Percentiles rank a stretch among this genome's conserved stretches.
Evolutionary conservation across 805 yeast genomes (phyloP).

Genomic region (Kuraishia molischiana): DNA sequence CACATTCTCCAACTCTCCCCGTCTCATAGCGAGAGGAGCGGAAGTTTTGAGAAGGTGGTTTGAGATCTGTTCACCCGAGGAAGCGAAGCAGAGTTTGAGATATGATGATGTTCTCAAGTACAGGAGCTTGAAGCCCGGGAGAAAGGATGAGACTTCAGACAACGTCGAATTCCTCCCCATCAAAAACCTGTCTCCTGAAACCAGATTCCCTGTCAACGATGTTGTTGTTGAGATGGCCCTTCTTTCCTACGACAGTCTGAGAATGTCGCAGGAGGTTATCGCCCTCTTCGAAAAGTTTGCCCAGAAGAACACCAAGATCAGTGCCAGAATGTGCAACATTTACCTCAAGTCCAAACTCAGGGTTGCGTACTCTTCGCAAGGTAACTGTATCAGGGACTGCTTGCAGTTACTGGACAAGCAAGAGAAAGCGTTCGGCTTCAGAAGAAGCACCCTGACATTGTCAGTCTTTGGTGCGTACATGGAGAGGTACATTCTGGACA

Average conservation of each 20-base stretch:
- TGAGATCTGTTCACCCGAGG: conserved; percentile 1
- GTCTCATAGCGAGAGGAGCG: conserved; percentile 1
- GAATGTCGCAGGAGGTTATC: neutral
- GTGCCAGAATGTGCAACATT: neutral
- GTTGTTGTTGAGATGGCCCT: neutral
- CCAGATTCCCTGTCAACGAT: neutral
- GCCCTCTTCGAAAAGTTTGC: neutral
- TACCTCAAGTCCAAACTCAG: neutral
- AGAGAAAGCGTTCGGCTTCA: too few species aligned
- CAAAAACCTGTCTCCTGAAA: neutral
- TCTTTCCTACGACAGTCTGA: neutral
- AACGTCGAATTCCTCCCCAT: neutral
- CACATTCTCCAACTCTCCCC: neutral
- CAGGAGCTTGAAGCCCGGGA: neutral
- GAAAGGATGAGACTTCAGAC: neutral
- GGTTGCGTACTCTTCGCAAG: too few species aligned
- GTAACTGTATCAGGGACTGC: too few species aligned
- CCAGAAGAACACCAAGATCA: neutral
- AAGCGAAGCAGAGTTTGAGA: neutral
- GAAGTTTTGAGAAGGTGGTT: conserved; percentile 1
- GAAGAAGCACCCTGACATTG: neutral
- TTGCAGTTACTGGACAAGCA: too few species aligned
- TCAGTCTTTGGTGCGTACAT: neutral
- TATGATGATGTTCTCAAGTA: neutral
- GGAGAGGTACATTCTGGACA: neutral